Percentiles rank a stretch among this genome's conserved stretches.
These are phyloP conservation scores for Alternaria atra DNA, from an alignment of 2,329 filamentous ascomycete genomes.

Conservation along the genomic window DNA sequence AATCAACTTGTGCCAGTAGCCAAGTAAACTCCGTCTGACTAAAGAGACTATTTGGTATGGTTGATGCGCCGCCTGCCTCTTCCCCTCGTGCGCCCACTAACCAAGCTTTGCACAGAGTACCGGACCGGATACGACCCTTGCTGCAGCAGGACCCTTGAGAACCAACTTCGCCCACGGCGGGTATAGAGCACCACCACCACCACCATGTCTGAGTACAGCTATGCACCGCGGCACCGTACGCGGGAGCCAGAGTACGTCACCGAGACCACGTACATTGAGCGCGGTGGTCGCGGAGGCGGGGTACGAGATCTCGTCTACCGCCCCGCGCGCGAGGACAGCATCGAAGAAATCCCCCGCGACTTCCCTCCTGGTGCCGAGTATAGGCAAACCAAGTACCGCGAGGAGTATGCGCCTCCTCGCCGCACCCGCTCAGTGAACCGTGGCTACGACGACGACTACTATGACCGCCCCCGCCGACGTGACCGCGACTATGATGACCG, in stretches of 20 bases:
- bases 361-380: slow-evolving; percentile 73
- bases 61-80: slow-evolving; percentile 1
- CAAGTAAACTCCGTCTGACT: slow-evolving; percentile 20
- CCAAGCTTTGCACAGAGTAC: slow-evolving; percentile 26
- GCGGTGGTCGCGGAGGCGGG: slow-evolving; percentile 56
- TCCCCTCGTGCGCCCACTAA: slow-evolving; percentile 22
- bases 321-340: slow-evolving; percentile 73
- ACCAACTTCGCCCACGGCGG: slow-evolving; percentile 18
- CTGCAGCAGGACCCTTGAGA: slow-evolving; percentile 21
- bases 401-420: slow-evolving; percentile 62
- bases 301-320: slow-evolving; percentile 61
- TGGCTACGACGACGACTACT: slow-evolving; percentile 64
- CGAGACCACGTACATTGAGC: slow-evolving; percentile 61
- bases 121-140: slow-evolving; percentile 11
- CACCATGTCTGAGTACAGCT: slow-evolving; percentile 61
- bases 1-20: slow-evolving; percentile 24
- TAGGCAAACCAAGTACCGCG: slow-evolving; percentile 58
- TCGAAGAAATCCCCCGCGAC: slow-evolving; percentile 85
- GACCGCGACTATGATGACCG: slow-evolving; percentile 60
- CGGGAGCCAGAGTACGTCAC: slow-evolving; percentile 61
- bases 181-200: slow-evolving; percentile 34
- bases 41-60: slow-evolving; percentile 32
- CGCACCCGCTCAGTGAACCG: slow-evolving; percentile 71
- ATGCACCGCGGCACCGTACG: slow-evolving; percentile 59
- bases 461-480: slow-evolving; percentile 51